Conservation (phyloP, 169 alveolate genomes). For the Miamiensis avidus region DNA sequence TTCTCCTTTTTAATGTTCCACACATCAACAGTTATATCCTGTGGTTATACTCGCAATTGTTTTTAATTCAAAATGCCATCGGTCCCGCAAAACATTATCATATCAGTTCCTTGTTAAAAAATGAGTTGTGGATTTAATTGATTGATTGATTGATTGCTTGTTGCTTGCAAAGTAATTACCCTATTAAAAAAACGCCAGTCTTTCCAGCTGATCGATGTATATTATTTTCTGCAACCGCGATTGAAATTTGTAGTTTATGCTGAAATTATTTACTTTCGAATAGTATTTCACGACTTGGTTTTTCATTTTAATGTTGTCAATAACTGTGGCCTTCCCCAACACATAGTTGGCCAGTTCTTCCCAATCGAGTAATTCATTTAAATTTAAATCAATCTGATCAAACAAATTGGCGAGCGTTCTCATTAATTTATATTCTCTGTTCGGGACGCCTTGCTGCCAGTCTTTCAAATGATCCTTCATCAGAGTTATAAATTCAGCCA, state of each 20-base stretch:
- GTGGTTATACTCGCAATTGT: background rate
- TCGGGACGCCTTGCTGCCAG: constrained; percentile 44
- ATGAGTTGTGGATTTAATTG: no score
- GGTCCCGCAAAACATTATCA: background rate
- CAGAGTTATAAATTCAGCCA: constrained; percentile 7
- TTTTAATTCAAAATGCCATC: background rate
- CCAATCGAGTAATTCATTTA: constrained; percentile 75
- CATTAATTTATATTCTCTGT: constrained; percentile 44
- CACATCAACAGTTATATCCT: background rate
- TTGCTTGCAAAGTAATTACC: no score
- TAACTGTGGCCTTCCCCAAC: constrained; percentile 58
- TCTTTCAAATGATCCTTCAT: constrained; percentile 22
- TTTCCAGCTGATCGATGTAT: constrained; percentile 20
- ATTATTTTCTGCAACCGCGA: constrained; percentile 37
- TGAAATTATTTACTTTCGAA: constrained; percentile 42
- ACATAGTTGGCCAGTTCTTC: constrained; percentile 80
- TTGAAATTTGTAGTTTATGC: constrained; percentile 37
- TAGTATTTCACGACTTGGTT: constrained; percentile 33
- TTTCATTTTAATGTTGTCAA: constrained; percentile 47
- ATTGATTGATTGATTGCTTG: no score
- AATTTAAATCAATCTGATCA: constrained; percentile 78
- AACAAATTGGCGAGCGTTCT: constrained; percentile 63
- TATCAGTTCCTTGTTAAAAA: background rate
- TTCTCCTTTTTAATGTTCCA: background rate
- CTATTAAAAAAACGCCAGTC: constrained; percentile 23